Conservation (phyloP, 441 rosid genomes). For the Pelargonium cotyledonis region DNA sequence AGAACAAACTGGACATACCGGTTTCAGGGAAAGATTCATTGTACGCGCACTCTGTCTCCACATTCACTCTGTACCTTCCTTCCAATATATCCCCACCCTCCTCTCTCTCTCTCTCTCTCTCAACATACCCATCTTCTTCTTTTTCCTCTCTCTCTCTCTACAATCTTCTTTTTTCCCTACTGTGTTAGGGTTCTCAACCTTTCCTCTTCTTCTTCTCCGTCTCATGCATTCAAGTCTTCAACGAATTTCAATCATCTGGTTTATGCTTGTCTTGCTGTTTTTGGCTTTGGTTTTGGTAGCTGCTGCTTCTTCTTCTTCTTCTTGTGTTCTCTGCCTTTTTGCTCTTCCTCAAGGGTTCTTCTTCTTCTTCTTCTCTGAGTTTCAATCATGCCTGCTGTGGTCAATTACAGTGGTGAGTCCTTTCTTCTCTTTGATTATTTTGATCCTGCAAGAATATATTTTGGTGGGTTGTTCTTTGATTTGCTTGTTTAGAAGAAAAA, state of each 20-base stretch:
- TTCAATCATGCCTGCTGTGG: conserved; percentile 59
- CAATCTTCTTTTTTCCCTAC: conserved; percentile 38
- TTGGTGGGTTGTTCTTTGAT: not conserved
- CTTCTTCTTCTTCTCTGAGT: conserved; percentile 8
- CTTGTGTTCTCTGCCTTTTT: conserved; percentile 15
- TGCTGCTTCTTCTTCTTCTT: not conserved
- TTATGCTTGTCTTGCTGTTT: conserved; percentile 18
- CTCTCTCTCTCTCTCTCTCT: not conserved
- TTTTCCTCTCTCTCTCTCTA: not conserved
- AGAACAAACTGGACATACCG: conserved; percentile 19
- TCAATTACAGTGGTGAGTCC: conserved; percentile 48
- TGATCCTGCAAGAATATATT: not conserved
- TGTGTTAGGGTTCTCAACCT: conserved; percentile 35
- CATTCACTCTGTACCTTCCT: conserved; percentile 8
- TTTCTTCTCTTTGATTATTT: not conserved
- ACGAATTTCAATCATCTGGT: conserved; percentile 17
- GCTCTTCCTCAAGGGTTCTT: conserved; percentile 19
- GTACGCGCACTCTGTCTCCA: conserved; percentile 29
- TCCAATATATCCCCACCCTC: not conserved
- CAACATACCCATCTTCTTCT: not conserved
- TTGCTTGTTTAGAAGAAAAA: not conserved
- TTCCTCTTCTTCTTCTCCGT: not conserved
- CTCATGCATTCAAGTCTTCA: conserved; percentile 39
- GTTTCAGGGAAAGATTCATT: conserved; percentile 41
- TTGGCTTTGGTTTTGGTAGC: conserved; percentile 5